Conservation (phyloP, 345 rosid genomes). For the Rhodomyrtus tomentosa region DNA sequence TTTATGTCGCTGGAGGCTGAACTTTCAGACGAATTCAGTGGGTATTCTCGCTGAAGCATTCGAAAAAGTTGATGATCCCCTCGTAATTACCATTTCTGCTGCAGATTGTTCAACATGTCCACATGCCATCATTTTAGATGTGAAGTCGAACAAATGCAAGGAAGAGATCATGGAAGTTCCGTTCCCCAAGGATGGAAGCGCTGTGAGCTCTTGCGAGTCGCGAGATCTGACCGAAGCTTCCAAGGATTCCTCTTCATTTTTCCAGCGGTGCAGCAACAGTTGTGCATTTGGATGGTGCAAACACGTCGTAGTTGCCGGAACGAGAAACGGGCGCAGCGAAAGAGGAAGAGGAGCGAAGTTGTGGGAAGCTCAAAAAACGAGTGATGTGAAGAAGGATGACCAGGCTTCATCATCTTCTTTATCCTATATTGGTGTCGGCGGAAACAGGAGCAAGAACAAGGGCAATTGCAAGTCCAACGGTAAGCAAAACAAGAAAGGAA, state of each 20-base stretch:
- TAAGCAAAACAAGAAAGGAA: neutral
- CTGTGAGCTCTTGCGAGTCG: neutral
- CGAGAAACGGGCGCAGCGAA: neutral
- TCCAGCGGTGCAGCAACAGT: neutral
- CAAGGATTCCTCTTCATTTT: neutral
- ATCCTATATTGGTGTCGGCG: neutral
- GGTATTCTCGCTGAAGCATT: constrained; percentile 14
- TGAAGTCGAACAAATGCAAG: constrained; percentile 7
- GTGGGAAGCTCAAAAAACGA: neutral
- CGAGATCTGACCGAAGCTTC: neutral
- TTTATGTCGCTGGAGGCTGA: neutral
- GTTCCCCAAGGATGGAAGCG: constrained; percentile 6
- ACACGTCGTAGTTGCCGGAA: rapidly evolving
- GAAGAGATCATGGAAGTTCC: constrained; percentile 9
- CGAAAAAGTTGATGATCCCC: constrained; percentile 17
- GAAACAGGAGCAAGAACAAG: neutral
- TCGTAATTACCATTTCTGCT: constrained; percentile 9
- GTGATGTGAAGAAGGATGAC: neutral
- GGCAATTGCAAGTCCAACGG: neutral
- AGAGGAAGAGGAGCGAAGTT: neutral
- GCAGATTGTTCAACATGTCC: neutral
- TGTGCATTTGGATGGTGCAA: neutral
- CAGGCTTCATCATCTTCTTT: neutral
- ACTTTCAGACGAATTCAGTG: neutral
- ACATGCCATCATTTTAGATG: constrained; percentile 18